Conservation (phyloP, 768 basidiomycete species). For the Hydnomerulius pinastri region DNA sequence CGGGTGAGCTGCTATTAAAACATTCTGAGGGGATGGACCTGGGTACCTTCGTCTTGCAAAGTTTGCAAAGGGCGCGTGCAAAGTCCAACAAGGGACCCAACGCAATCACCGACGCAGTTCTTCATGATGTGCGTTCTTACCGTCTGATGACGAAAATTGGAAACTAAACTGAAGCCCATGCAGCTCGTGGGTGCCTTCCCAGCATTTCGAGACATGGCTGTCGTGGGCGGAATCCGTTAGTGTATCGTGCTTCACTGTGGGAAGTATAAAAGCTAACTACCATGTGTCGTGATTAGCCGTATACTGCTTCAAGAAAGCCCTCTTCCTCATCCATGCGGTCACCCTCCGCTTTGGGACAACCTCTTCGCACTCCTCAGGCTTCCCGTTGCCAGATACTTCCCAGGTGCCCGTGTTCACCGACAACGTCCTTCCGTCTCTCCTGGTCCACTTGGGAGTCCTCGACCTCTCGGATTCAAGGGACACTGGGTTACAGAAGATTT, state of each 20-base stretch:
- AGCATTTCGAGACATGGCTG: constrained; percentile 77
- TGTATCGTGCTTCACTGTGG: constrained; percentile 11
- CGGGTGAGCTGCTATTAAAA: constrained; percentile 66
- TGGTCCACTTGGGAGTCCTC: constrained; percentile 75
- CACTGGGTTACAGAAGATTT: constrained; percentile 45
- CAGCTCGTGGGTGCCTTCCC: constrained; percentile 79
- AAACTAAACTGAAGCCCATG: constrained; percentile 4
- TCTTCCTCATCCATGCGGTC: constrained; percentile 78
- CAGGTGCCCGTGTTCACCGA: constrained; percentile 72
- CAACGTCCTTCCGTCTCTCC: constrained; percentile 82
- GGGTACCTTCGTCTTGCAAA: constrained; percentile 72
- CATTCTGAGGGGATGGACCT: constrained; percentile 65
- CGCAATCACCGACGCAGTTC: constrained; percentile 53
- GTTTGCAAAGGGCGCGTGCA: constrained; percentile 56
- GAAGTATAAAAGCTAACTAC: constrained; percentile 1
- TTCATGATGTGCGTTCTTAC: constrained; percentile 57
- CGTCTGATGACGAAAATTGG: neutral
- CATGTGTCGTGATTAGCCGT: constrained; percentile 48
- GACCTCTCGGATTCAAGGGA: constrained; percentile 53
- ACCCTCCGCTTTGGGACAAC: constrained; percentile 62
- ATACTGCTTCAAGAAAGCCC: constrained; percentile 88
- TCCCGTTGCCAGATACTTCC: constrained; percentile 62
- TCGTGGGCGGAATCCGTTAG: constrained; percentile 63
- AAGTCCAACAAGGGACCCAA: constrained; percentile 30
- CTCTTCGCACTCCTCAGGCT: constrained; percentile 50